Evolutionary conservation across 805 yeast genomes (phyloP).

Genomic region (Kluyveromyces dobzhanskii): DNA sequence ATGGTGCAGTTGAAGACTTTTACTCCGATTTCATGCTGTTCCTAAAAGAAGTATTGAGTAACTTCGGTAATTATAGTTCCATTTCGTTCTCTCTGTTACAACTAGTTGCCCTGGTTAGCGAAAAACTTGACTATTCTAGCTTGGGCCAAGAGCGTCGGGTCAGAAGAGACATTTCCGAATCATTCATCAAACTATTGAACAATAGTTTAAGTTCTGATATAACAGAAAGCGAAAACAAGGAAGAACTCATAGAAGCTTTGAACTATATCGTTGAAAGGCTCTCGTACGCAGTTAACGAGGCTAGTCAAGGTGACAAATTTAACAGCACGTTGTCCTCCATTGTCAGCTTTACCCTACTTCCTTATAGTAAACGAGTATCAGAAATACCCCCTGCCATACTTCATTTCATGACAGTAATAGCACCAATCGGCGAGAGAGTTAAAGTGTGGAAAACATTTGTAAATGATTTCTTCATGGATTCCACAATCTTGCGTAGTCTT

Average conservation of each 20-base stretch:
- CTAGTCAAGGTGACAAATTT: conserved; percentile 43
- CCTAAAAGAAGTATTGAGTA: conserved; percentile 47
- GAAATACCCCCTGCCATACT: conserved; percentile 36
- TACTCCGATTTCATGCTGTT: conserved; percentile 54
- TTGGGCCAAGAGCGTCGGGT: conserved; percentile 54
- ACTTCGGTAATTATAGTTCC: conserved; percentile 38
- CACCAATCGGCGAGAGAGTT: conserved; percentile 26
- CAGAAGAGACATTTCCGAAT: conserved; percentile 46
- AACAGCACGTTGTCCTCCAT: conserved; percentile 42
- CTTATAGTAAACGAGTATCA: conserved; percentile 35
- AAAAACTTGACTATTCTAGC: conserved; percentile 49
- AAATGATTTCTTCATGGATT: conserved; percentile 57
- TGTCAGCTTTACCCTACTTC: conserved; percentile 43
- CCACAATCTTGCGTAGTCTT: conserved; percentile 12
- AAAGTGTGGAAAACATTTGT: conserved; percentile 60
- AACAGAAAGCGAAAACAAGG: conserved; percentile 12
- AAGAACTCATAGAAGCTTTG: conserved; percentile 10
- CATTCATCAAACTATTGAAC: conserved; percentile 32
- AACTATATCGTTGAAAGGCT: conserved; percentile 12
- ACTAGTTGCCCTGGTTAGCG: conserved; percentile 42
- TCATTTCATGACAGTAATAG: conserved; percentile 33
- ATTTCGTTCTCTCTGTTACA: conserved; percentile 47
- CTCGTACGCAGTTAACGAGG: conserved; percentile 19
- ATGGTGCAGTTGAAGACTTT: conserved; percentile 72
- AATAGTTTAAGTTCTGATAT: conserved; percentile 19